These are phyloP conservation scores for Aspergillus bertholletiae DNA, from an alignment of 495 filamentous ascomycete species.

Conservation along the genomic window DNA sequence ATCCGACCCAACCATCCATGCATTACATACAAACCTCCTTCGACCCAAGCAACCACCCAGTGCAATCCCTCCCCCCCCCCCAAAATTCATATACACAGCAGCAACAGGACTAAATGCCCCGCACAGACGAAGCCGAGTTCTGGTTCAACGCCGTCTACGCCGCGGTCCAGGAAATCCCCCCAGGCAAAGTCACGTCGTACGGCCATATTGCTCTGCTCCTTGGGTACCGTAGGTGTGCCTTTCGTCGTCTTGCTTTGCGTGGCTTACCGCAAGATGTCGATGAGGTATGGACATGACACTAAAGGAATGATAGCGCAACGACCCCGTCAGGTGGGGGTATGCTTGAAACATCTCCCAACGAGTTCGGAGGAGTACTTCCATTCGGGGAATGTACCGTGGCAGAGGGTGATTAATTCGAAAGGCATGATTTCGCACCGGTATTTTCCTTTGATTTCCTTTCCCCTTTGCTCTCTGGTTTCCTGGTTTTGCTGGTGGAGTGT, in stretches of 20 bases:
- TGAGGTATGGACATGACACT: no score
- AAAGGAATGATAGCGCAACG: constrained; percentile 50
- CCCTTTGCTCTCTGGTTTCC: no score
- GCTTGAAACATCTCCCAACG: constrained; percentile 76
- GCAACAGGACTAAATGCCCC: constrained; percentile 50
- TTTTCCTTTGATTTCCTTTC: constrained; percentile 16
- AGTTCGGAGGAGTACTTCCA: constrained; percentile 53
- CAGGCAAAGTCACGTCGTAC: constrained; percentile 80
- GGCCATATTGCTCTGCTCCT: constrained; percentile 81
- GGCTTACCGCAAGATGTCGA: no score
- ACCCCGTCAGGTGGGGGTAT: constrained; percentile 81
- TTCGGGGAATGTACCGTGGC: constrained; percentile 83
- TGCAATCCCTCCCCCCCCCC: not conserved
- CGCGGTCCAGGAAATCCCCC: constrained; percentile 80
- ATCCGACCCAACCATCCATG: not conserved
- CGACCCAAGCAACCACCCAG: no score
- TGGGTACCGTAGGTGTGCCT: constrained; percentile 63
- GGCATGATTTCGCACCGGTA: constrained; percentile 83
- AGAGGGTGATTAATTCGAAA: constrained; percentile 84
- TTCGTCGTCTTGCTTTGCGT: not conserved
- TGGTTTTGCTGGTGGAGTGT: not conserved
- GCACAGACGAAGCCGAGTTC: constrained; percentile 76
- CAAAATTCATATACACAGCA: not conserved
- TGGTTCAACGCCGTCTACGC: constrained; percentile 83
- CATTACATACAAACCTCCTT: no score